Conservation (phyloP, 352 stramenopile species). For the Phytopythium aichiense region DNA sequence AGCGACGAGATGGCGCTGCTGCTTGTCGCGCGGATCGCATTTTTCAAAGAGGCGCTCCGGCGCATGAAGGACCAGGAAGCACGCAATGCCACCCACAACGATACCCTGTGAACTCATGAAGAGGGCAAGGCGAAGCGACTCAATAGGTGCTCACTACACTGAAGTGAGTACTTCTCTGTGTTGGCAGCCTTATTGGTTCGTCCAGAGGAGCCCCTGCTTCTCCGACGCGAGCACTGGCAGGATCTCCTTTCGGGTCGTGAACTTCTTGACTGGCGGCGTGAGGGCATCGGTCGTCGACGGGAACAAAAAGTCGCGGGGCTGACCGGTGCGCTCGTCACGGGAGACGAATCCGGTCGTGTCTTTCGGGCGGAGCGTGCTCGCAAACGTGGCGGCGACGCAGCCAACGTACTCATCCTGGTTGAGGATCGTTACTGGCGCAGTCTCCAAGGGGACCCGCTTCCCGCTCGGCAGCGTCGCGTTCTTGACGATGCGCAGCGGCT, state of each 20-base stretch:
- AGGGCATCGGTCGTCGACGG: slow-evolving; percentile 48
- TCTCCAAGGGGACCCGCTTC: slow-evolving; percentile 57
- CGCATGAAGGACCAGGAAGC: slow-evolving; percentile 16
- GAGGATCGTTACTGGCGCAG: slow-evolving; percentile 65
- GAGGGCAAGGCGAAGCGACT: not conserved
- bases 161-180: not conserved
- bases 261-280: slow-evolving; percentile 56
- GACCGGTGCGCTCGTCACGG: slow-evolving; percentile 25
- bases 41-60: slow-evolving; percentile 40
- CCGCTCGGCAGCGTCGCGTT: slow-evolving; percentile 74
- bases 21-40: slow-evolving; percentile 34
- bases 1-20: slow-evolving; percentile 37
- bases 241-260: slow-evolving; percentile 52
- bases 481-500: slow-evolving; percentile 72
- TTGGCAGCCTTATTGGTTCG: slow-evolving; percentile 22
- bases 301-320: slow-evolving; percentile 57
- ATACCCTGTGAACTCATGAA: not conserved
- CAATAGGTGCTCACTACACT: not conserved
- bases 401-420: slow-evolving; percentile 60
- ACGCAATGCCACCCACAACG: not conserved
- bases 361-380: slow-evolving; percentile 32
- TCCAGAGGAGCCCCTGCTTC: slow-evolving; percentile 53
- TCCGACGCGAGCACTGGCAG: slow-evolving; percentile 21
- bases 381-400: slow-evolving; percentile 46
- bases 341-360: slow-evolving; percentile 36